Percentiles rank a stretch among this genome's conserved stretches.
Evolutionary conservation across 352 stramenopile species (phyloP).

Genomic region (Phytopythium montanum): DNA sequence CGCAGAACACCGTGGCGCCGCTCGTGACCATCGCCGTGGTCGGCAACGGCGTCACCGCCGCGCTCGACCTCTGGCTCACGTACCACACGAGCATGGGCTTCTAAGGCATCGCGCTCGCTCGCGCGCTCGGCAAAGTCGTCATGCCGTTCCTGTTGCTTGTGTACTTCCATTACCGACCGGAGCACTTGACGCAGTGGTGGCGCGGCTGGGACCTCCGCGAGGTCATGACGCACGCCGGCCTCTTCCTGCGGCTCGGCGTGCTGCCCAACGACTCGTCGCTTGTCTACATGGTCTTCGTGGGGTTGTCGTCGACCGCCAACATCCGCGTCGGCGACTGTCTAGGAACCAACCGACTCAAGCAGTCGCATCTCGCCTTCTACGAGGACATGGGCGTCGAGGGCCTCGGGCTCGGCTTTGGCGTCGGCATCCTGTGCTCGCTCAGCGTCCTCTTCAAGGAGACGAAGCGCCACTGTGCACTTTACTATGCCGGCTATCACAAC

Average conservation of each 20-base stretch:
- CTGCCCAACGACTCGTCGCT: constrained; percentile 57
- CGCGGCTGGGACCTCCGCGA: constrained; percentile 35
- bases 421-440: constrained; percentile 34
- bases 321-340: constrained; percentile 68
- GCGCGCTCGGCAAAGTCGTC: constrained; percentile 44
- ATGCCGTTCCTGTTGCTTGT: constrained; percentile 42
- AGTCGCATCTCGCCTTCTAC: constrained; percentile 51
- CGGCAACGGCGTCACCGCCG: constrained; percentile 65
- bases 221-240: constrained; percentile 23
- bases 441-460: constrained; percentile 30
- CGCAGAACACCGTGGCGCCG: constrained; percentile 74
- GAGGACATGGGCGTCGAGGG: constrained; percentile 43
- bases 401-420: constrained; percentile 53
- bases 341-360: constrained; percentile 35
- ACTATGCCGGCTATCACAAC: too few relatives aligned
- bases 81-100: constrained; percentile 73
- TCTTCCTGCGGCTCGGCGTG: constrained; percentile 48
- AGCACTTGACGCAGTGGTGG: constrained; percentile 38
- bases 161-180: constrained; percentile 46
- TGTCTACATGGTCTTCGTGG: constrained; percentile 66
- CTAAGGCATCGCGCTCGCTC: constrained; percentile 61
- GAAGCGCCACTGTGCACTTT: too few relatives aligned
- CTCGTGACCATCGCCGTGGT: constrained; percentile 62
- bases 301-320: constrained; percentile 44
- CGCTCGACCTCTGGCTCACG: constrained; percentile 58